Percentiles rank a stretch among this genome's conserved stretches.
phyloP scores from a whole-genome alignment of 495 filamentous ascomycete species.

The Neurospora sp. region DNA sequence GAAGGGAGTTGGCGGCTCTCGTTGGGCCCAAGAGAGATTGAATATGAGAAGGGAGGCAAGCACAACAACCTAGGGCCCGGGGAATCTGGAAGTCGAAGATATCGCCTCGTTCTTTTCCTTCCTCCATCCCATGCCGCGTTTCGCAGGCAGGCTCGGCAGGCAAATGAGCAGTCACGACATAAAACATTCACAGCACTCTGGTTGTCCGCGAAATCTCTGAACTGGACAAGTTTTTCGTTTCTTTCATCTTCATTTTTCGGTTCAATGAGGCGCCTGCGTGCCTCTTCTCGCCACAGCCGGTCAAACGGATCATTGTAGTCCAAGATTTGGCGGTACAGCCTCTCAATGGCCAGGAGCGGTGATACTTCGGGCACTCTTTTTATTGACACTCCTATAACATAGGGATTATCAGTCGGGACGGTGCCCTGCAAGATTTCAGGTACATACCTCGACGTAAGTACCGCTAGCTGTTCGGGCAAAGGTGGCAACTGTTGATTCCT shows the following conservation, averaged over 20 bases:
- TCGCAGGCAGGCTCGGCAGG: background rate
- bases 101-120: background rate
- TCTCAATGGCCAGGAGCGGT: background rate
- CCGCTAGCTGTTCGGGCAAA: background rate
- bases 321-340: background rate
- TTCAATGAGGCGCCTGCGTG: background rate
- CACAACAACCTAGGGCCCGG: background rate
- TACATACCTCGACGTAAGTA: background rate
- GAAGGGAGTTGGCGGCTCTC: background rate
- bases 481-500: background rate
- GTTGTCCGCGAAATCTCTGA: background rate
- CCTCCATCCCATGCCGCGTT: background rate
- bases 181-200: too few species aligned
- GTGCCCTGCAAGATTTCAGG: background rate
- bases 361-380: background rate
- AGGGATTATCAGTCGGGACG: background rate
- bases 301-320: background rate
- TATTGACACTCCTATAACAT: background rate
- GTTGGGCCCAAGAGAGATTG: background rate
- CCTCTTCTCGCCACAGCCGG: background rate
- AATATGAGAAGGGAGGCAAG: background rate
- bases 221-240: background rate
- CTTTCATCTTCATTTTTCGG: background rate
- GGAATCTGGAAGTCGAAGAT: background rate
- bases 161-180: background rate